Percentiles rank a stretch among this genome's conserved stretches.
phyloP scores from a whole-genome alignment of 106 monocot species.

The Acorus calamus region DNA sequence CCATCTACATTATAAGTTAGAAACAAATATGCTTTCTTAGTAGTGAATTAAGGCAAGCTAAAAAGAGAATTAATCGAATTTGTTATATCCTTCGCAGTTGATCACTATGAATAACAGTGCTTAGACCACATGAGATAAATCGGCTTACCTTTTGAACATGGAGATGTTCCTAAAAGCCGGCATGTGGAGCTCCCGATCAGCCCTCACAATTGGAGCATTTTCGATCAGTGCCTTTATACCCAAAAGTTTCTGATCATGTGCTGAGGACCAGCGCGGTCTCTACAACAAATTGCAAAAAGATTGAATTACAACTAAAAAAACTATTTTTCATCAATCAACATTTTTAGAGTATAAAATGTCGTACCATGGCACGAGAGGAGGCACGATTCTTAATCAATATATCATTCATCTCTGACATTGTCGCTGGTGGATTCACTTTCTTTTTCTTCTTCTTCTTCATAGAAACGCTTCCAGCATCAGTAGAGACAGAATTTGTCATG shows the following conservation, averaged over 20 bases:
- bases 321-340: conserved; percentile 1
- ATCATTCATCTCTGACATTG: conserved; percentile 10
- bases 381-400: conserved; percentile 11
- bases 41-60: too few species aligned
- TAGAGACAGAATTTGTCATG: background rate
- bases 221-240: conserved; percentile 35
- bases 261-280: conserved; percentile 36
- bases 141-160: conserved; percentile 38
- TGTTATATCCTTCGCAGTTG: too few species aligned
- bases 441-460: conserved; percentile 7
- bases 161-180: conserved; percentile 55
- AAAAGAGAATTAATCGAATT: too few species aligned
- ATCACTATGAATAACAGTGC: too few species aligned
- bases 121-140: background rate
- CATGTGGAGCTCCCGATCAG: conserved; percentile 29
- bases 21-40: too few species aligned
- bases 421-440: conserved; percentile 4
- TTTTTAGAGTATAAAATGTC: background rate
- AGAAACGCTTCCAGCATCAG: background rate
- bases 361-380: conserved; percentile 11
- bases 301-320: background rate
- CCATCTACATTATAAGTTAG: too few species aligned
- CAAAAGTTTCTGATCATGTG: conserved; percentile 36
- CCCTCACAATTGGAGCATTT: conserved; percentile 23
- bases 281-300: conserved; percentile 8